Evolutionary conservation across 2,329 filamentous ascomycete species (phyloP), one percentile per base, ranked within the genome.

Genomic region (Cladobotryum mycophilum): DNA sequence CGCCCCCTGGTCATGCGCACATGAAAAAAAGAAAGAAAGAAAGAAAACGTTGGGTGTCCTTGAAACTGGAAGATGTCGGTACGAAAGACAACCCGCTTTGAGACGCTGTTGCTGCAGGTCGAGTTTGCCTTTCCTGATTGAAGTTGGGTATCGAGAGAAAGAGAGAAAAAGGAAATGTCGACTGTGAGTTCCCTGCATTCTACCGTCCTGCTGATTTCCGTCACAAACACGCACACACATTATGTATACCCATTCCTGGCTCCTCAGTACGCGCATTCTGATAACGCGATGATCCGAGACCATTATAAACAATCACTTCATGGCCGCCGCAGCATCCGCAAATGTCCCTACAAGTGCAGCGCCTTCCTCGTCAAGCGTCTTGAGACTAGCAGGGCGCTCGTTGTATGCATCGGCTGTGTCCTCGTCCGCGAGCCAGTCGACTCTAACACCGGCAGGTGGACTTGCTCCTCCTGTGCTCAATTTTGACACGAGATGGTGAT

Each of bases 401-500:
- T 63, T 69, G 53, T 73, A 70, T 62, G 70, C 61, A 54, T 78
- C 76, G 40, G 70, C 63, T 36, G 65, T 69, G 53, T 77, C 76
- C 45, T 80, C 76, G 47, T 79, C 76, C 40, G 70, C 70, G 48
- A 78, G 64, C 77, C 78, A 81, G 58, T 84, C 81, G 60, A 79
- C 72, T 59, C 76, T 72, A 49, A 75, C 68, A 43, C 72, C 74
- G 36, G 69, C 62, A 17, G 68, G 58, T 22, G 61, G 52, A 18
- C 64, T 66, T 30, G 74, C 61, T 14, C 63, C 64, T 48, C 80
- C 74, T 14, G 71, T 65, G 34, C 75, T 76, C 9, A 85, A 72
- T 58, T 80, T 83, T 15, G 80, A 78, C 14, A 85, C 73, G 44
- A 85, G 75, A 56, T 78, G 76, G 58, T 83, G 80, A 62, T 84